phyloP scores from a whole-genome alignment of 345 rosid genomes.

The Moringa oleifera region DNA sequence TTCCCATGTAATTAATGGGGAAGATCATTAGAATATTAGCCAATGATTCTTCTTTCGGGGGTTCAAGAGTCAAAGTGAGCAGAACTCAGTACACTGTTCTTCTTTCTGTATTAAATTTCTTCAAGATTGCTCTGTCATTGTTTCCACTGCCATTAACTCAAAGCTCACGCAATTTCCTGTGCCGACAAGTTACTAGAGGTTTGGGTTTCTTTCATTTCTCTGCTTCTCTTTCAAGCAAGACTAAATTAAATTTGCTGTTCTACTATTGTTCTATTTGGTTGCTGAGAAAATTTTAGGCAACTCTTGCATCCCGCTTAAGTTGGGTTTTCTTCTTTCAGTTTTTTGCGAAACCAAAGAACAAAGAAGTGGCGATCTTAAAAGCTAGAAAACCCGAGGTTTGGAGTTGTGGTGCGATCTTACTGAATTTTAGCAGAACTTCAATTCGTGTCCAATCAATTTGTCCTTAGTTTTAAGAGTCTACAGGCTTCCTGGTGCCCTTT shows the following conservation, averaged over 20 bases:
- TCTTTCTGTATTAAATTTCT: no score
- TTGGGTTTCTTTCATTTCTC: not conserved
- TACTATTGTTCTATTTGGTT: constrained; percentile 2
- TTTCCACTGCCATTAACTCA: not conserved
- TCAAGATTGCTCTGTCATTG: not conserved
- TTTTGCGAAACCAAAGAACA: not conserved
- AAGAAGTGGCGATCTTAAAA: not conserved
- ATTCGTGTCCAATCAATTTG: not conserved
- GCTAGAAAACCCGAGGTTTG: not conserved
- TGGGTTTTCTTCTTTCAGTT: not conserved
- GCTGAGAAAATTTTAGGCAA: constrained; percentile 1
- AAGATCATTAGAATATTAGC: no score
- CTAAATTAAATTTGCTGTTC: not conserved
- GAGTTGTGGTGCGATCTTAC: not conserved
- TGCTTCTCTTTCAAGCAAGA: not conserved
- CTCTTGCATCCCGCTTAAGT: not conserved
- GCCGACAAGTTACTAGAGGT: not conserved
- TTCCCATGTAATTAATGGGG: no score
- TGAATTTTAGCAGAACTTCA: not conserved
- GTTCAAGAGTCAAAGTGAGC: no score
- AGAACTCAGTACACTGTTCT: no score
- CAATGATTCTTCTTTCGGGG: no score
- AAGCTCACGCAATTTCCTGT: not conserved
- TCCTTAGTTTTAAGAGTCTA: not conserved
- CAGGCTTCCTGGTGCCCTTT: not conserved